These are phyloP conservation scores for Fraxinus sp. DNA, from an alignment of 305 asterid genomes.

Conservation along the genomic window DNA sequence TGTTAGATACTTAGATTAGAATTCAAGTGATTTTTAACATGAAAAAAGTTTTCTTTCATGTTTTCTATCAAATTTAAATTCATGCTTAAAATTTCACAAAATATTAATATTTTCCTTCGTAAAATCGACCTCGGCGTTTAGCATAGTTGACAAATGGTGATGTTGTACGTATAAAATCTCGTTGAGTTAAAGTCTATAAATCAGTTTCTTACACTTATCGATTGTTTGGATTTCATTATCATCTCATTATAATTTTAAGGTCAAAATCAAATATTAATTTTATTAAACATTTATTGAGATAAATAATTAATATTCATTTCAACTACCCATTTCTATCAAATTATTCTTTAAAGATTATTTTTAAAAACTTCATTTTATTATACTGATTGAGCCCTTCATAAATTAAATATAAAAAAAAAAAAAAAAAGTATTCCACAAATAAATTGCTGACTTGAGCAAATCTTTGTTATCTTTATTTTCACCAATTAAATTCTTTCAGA, in stretches of 20 bases:
- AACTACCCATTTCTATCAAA: neutral
- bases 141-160: neutral
- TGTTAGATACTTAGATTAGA: too few species aligned
- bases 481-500: neutral
- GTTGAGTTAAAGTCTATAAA: neutral
- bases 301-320: neutral
- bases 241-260: too few species aligned
- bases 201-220: neutral
- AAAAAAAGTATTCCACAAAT: neutral
- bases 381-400: neutral
- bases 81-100: neutral
- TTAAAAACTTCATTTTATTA: neutral
- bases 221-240: neutral
- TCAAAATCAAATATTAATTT: too few species aligned
- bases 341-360: neutral
- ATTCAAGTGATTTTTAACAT: too few species aligned
- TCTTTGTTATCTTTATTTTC: neutral
- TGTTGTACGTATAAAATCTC: neutral
- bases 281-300: neutral
- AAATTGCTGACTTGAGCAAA: neutral
- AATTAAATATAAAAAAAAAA: neutral
- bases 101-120: neutral
- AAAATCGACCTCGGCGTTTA: neutral
- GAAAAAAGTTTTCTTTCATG: neutral
- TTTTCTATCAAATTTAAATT: neutral